phyloP scores from a whole-genome alignment of 2,329 filamentous ascomycete species.

The Pestalotiopsis sp. region DNA sequence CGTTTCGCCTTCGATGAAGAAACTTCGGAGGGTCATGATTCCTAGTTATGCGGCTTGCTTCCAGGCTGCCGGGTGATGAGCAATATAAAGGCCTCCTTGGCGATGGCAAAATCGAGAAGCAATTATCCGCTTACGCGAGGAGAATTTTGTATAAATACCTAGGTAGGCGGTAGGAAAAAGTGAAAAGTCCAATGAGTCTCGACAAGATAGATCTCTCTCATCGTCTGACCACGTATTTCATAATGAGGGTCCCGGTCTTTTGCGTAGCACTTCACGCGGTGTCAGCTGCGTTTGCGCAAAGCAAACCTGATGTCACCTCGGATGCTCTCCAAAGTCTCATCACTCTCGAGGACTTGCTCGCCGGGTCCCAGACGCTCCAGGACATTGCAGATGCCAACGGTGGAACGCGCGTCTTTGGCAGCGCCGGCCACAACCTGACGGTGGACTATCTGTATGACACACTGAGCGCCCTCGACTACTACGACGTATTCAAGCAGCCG shows the following conservation, averaged over 20 bases:
- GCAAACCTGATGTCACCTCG: conserved; percentile 38
- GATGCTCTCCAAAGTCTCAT: conserved; percentile 41
- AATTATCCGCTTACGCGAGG: background rate
- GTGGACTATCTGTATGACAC: conserved; percentile 47
- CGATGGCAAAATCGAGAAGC: background rate
- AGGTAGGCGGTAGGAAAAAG: background rate
- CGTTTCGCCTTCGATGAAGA: background rate
- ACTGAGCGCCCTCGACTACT: conserved; percentile 41
- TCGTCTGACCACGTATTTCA: background rate
- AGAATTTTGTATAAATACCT: background rate
- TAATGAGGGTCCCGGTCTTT: background rate
- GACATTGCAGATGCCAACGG: conserved; percentile 44
- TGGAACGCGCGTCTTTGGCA: conserved; percentile 47
- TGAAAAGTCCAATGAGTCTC: no score
- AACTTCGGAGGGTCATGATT: background rate
- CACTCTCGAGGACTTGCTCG: conserved; percentile 42
- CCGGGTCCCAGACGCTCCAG: conserved; percentile 46
- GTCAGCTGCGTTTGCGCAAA: background rate
- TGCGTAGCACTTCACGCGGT: background rate
- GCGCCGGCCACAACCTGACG: conserved; percentile 48
- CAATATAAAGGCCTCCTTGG: background rate
- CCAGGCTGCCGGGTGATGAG: background rate
- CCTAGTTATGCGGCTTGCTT: background rate
- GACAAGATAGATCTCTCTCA: no score
- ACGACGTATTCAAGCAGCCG: conserved; percentile 46